Base-by-base conservation (phyloP, 495 filamentous ascomycete species). In the Neurospora hispaniola region DNA sequence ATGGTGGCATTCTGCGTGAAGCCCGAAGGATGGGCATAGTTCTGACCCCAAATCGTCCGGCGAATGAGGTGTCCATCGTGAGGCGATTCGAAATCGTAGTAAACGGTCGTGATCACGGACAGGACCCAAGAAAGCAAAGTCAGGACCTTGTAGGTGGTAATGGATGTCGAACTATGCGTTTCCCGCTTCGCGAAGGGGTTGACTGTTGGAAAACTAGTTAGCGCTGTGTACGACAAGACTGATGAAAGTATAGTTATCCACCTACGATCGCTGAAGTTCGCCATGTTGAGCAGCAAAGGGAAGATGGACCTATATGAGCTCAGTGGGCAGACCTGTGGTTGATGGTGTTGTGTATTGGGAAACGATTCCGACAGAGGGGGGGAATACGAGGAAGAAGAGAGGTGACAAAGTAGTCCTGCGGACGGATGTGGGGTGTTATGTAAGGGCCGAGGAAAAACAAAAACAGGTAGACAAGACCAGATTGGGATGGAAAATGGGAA, bases 1-100 rank as follows among this genome's bases (percentile, higher is more conserved):
- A 96, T 89, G 75, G 90, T 80, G 11, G 85, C 81, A 80, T 91
- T 93, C 80, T 92, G 84, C 23, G 91, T 89, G 81, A 97, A 97
- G 0, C 91, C 90, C 2, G 93, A 94, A 54, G 81, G 81, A 74
- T 89, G 87, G 54, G 79, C 80, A 72, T 84, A 80, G 76, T 91
- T 93, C 77, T 93, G 89, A 44, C 87, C 86, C 91, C 91, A 94
- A 75, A 94, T 90, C 66, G 81, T 85, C 31, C 79, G 77, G 71
- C 86, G 84, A 66, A 82, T 77, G 75, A 88, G 82, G 74, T 85
- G 81, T 62, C 86, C 87, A 77, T 92, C 90, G 42, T 86, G 77
- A 0, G 92, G 92, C 23, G 82, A 81, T 71, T 89, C 77, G 79
- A 90, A 75, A 44, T 87, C 88, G 77, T 95, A 94, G 82, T 91